Base-by-base conservation (phyloP, 768 basidiomycete genomes). In the Collybia sordida region DNA sequence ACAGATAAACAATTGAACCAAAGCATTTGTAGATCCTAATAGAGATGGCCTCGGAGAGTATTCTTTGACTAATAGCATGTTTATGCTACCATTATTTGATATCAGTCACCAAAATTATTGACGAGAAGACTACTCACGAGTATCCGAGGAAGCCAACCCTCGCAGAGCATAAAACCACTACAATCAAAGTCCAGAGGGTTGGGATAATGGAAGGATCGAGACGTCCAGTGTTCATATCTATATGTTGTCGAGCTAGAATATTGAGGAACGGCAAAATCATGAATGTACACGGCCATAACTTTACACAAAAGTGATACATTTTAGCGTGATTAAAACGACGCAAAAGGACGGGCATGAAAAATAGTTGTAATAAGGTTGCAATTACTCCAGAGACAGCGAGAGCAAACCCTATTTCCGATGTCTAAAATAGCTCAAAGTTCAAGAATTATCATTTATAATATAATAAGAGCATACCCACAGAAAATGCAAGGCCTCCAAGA, bases 1-100 rank as follows among this genome's bases (percentile, higher is more conserved):
- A 59, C 80, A 82, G 70, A 83, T 82, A n/a, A 70, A 69, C 51
- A 82, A 77, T 54, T 83, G 80, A 9, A 81, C 70, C 37, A 85
- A 63, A 8, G 81, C 82, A 57, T 82, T 81, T 0, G 80, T 77
- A 24, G 75, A 73, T 8, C 82, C 85, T 23, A 86, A 63, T 6
- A 78, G 70, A 11, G 72, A 67, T 0, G 77, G 63, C 41, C 67
- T 71, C 1, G 81, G 81, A 4, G 72, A 64, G 47, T 74, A 66
- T 47, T 74, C 70, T 52, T 82, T 83, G 35, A 75, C 69, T 14
- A 86, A 69, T 41, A 87, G 64, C 72, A 85, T 77, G 62, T 78
- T 82, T 24, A 82, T 54, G 15, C 24, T 68, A 68, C 35, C 31
- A 42, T 25, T 6, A 24, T 11, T 17, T 25, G 1, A 28, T 39